Percentiles rank a stretch among this genome's conserved stretches.
Evolutionary conservation across 2,329 filamentous ascomycete genomes (phyloP).

Genomic region (Penicillium sp.): DNA sequence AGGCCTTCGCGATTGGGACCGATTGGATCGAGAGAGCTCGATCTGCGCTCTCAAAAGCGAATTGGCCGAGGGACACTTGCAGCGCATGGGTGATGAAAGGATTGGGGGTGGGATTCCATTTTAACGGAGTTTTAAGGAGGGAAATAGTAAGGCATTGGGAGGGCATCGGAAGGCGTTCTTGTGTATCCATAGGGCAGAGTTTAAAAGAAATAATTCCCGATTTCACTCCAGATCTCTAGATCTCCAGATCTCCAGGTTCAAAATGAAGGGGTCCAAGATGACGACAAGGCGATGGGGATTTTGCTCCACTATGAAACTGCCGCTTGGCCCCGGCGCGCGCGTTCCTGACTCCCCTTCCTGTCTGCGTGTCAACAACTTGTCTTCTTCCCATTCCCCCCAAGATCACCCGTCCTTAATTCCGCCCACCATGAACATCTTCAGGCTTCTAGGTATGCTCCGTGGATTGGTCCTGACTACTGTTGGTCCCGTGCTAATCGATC

Average conservation of each 20-base stretch:
- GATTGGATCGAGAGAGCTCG: slow-evolving; percentile 43
- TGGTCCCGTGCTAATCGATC: slow-evolving; percentile 14
- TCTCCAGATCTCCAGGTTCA: no score
- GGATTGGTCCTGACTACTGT: neutral
- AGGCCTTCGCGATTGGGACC: slow-evolving; percentile 45
- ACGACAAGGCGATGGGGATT: no score
- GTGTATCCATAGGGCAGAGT: no score
- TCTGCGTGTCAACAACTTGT: slow-evolving; percentile 40
- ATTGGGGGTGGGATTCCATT: slow-evolving; percentile 39
- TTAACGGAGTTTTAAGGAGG: no score
- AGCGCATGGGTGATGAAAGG: slow-evolving; percentile 44
- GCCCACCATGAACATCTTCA: slow-evolving; percentile 61
- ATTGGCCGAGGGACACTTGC: slow-evolving; percentile 45
- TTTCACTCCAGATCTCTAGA: no score
- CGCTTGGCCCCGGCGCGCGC: slow-evolving; percentile 9
- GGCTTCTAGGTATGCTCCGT: slow-evolving; percentile 53
- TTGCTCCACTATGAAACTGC: no score
- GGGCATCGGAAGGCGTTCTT: neutral
- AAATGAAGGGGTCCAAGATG: no score
- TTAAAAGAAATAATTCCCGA: no score
- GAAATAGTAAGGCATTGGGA: neutral
- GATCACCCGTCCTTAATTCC: slow-evolving; percentile 4
- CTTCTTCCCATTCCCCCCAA: slow-evolving; percentile 3
- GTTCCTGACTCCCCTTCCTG: slow-evolving; percentile 21
- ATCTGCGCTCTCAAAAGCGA: slow-evolving; percentile 45